A percentile compares a stretch with the other conserved stretches of the same genome.
Evolutionary conservation across 2,329 filamentous ascomycete species (phyloP).

Genomic region (Penicillium freii): DNA sequence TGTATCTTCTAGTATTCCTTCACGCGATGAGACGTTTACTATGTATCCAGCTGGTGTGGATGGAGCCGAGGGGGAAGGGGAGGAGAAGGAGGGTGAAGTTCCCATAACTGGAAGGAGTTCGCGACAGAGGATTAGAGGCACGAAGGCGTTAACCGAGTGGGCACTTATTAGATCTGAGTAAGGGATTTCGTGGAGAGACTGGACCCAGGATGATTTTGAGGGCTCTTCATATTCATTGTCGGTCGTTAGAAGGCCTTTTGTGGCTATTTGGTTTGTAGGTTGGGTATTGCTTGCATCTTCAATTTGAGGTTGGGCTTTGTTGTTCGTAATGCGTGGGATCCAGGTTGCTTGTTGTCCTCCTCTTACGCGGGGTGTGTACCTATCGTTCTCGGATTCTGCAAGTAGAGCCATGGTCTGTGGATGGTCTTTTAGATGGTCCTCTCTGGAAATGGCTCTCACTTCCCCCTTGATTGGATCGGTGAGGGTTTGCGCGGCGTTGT

Average conservation of each 20-base stretch:
- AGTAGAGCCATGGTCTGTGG: slow-evolving; percentile 1
- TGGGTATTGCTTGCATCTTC: slow-evolving; percentile 25
- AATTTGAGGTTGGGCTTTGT: slow-evolving; percentile 23
- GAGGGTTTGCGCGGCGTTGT: slow-evolving; percentile 43
- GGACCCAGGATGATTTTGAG: slow-evolving; percentile 36
- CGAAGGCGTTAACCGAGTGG: slow-evolving; percentile 40
- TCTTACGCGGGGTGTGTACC: slow-evolving; percentile 16
- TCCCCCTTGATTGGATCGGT: slow-evolving; percentile 37
- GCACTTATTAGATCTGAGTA: slow-evolving; percentile 42
- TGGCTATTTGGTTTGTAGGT: slow-evolving; percentile 17
- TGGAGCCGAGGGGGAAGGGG: background rate
- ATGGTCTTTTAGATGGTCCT: slow-evolving; percentile 17
- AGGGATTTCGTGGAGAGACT: slow-evolving; percentile 37
- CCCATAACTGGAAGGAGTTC: slow-evolving; percentile 32
- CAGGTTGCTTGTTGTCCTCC: slow-evolving; percentile 18
- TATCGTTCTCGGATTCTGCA: background rate
- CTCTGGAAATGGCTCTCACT: slow-evolving; percentile 27
- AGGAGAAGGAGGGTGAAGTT: background rate
- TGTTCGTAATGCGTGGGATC: slow-evolving; percentile 15
- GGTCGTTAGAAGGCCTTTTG: slow-evolving; percentile 15
- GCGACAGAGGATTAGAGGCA: slow-evolving; percentile 40
- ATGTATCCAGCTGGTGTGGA: slow-evolving; percentile 24
- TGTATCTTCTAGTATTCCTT: slow-evolving; percentile 35
- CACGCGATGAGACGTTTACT: slow-evolving; percentile 35
- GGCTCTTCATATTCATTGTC: background rate